Evolutionary conservation across 352 stramenopile genomes (phyloP).

Genomic region (Lagenidium giganteum): DNA sequence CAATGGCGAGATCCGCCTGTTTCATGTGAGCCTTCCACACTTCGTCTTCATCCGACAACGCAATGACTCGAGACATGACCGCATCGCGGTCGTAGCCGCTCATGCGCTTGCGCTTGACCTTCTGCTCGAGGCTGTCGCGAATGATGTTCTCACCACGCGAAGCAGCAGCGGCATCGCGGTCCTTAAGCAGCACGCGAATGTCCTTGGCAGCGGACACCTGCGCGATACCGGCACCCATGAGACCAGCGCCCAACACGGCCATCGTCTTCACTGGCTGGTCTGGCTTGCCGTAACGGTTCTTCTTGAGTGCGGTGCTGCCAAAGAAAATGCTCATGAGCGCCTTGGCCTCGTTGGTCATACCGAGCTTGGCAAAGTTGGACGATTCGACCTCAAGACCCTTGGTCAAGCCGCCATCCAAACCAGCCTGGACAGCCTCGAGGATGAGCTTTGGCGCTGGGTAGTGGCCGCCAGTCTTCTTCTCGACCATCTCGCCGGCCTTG

Average conservation of each 20-base stretch:
- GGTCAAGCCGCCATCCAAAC: constrained; percentile 71
- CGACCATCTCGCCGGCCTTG: constrained; percentile 93
- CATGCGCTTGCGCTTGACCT: constrained; percentile 94
- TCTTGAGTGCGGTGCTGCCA: constrained; percentile 96
- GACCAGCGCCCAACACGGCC: constrained; percentile 94
- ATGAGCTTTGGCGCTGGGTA: constrained; percentile 96
- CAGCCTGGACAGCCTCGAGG: constrained; percentile 86
- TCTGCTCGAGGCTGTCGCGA: constrained; percentile 92
- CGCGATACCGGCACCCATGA: constrained; percentile 98
- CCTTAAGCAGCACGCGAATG: constrained; percentile 94
- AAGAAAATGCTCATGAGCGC: constrained; percentile 98
- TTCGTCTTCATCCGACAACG: constrained; percentile 90
- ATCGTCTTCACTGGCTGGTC: constrained; percentile 88
- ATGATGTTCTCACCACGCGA: constrained; percentile 91
- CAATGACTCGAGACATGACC: constrained; percentile 89
- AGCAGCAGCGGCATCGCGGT: constrained; percentile 87
- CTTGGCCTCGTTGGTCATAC: constrained; percentile 93
- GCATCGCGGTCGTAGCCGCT: constrained; percentile 86
- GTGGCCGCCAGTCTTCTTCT: constrained; percentile 96
- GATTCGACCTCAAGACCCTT: constrained; percentile 92
- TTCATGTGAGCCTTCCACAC: constrained; percentile 91
- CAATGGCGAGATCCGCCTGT: constrained; percentile 95
- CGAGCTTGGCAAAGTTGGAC: constrained; percentile 95
- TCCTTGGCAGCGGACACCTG: constrained; percentile 95
- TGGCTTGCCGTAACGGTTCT: constrained; percentile 93